A percentile compares a stretch with the other conserved stretches of the same genome.
These are phyloP conservation scores for Tulasnella sp. DNA, from an alignment of 768 basidiomycete species.

Conservation along the genomic window DNA sequence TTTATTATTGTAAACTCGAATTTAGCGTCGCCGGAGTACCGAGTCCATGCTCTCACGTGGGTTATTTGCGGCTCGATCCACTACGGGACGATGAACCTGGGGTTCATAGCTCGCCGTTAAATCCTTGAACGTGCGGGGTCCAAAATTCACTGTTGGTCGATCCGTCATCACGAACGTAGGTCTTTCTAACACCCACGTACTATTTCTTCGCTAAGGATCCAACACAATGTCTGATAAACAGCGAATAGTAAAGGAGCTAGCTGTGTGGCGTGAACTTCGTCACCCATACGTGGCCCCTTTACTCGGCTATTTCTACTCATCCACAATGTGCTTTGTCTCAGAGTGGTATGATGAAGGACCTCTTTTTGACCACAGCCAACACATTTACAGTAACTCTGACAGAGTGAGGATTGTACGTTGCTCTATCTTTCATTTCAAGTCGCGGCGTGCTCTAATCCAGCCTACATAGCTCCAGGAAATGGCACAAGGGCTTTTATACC, in stretches of 20 bases:
- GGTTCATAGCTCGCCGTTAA: not conserved
- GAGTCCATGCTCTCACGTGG: not conserved
- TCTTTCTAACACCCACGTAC: too few species aligned
- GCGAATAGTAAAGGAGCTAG: not conserved
- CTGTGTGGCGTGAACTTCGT: not conserved
- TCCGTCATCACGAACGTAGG: too few species aligned
- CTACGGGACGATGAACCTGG: not conserved
- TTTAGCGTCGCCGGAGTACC: not conserved
- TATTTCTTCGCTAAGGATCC: not conserved
- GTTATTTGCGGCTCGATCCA: not conserved
- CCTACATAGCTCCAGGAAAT: not conserved
- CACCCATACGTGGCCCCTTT: not conserved
- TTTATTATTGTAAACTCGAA: not conserved
- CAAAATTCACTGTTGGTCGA: not conserved
- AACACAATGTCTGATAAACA: not conserved
- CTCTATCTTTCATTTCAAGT: not conserved
- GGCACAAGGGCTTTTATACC: not conserved
- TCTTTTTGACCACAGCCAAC: not conserved
- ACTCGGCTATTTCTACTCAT: not conserved
- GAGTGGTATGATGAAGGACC: not conserved
- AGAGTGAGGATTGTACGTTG: not conserved
- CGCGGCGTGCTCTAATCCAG: not conserved
- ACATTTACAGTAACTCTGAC: not conserved
- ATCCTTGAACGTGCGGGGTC: not conserved
- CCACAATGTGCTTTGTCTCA: not conserved